Percentiles rank a stretch among this genome's conserved stretches.
Evolutionary conservation across 331 rosid species (phyloP).

Genomic region (Spiraea crenata): DNA sequence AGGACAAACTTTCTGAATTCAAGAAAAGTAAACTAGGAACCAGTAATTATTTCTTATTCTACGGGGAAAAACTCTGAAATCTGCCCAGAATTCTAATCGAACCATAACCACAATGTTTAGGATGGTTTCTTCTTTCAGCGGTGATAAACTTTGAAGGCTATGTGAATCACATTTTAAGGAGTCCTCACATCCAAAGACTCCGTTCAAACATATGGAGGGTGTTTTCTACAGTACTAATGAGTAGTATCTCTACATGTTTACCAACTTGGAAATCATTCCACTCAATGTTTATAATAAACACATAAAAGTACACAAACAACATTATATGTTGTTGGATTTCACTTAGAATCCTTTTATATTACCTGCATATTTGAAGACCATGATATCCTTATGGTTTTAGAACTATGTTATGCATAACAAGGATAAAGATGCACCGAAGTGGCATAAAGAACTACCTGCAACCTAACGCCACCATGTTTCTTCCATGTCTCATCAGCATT

Average conservation of each 20-base stretch:
- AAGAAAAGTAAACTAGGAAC: no score
- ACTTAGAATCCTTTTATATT: no score
- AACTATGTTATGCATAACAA: not conserved
- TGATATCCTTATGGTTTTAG: not conserved
- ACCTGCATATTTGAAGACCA: not conserved
- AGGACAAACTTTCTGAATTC: no score
- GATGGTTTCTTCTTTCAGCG: no score
- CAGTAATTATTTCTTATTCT: no score
- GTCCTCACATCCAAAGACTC: no score
- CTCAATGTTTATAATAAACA: not conserved
- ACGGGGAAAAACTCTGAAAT: no score
- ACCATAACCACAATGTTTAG: no score
- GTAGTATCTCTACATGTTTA: not conserved
- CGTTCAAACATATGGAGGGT: not conserved
- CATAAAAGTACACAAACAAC: not conserved
- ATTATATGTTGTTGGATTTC: not conserved
- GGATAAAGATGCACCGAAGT: conserved; percentile 7
- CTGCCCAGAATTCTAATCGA: no score
- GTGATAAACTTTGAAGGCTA: no score
- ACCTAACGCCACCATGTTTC: conserved; percentile 73
- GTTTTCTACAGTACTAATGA: not conserved
- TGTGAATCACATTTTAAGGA: no score
- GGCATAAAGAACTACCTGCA: conserved; percentile 56
- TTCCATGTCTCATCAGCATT: conserved; percentile 85
- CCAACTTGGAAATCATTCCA: not conserved